Evolutionary conservation across 352 stramenopile genomes (phyloP).

Genomic region (Globisporangium sylvaticum): DNA sequence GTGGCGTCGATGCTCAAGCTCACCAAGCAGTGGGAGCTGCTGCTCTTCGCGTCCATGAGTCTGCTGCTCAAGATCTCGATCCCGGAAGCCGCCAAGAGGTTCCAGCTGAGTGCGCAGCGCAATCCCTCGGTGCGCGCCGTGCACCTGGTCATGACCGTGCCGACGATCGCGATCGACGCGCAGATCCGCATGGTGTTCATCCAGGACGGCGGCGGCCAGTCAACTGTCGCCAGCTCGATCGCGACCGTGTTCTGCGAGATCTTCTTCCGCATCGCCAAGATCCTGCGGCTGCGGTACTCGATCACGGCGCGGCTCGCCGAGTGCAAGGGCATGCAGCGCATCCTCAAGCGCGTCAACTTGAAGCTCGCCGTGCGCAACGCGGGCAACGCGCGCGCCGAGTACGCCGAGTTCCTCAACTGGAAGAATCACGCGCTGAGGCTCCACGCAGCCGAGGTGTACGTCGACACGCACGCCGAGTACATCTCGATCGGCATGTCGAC

Average conservation of each 20-base stretch:
- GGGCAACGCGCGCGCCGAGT: slow-evolving; percentile 22
- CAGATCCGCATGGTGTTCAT: slow-evolving; percentile 35
- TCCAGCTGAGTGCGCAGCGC: slow-evolving; percentile 16
- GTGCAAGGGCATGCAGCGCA: slow-evolving; percentile 26
- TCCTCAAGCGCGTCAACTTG: slow-evolving; percentile 32
- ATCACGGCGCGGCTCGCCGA: slow-evolving; percentile 20
- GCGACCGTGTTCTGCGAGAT: slow-evolving; percentile 27
- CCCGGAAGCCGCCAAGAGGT: slow-evolving; percentile 25
- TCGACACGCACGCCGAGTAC: slow-evolving; percentile 47
- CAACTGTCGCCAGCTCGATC: slow-evolving; percentile 20
- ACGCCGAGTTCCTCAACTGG: slow-evolving; percentile 36
- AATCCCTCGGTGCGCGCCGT: slow-evolving; percentile 21
- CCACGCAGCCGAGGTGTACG: slow-evolving; percentile 46
- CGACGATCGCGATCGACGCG: slow-evolving; percentile 29
- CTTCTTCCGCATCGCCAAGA: slow-evolving; percentile 36
- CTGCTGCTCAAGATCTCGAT: slow-evolving; percentile 29
- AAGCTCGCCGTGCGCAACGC: slow-evolving; percentile 21
- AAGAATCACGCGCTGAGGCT: slow-evolving; percentile 27
- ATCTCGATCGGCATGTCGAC: slow-evolving; percentile 37
- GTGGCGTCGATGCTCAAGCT: slow-evolving; percentile 17
- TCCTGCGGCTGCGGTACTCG: slow-evolving; percentile 21
- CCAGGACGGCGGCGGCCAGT: slow-evolving; percentile 15
- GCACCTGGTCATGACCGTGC: slow-evolving; percentile 27
- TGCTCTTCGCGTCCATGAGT: slow-evolving; percentile 24
- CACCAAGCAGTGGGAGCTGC: slow-evolving; percentile 20